phyloP scores from a whole-genome alignment of 495 filamentous ascomycete genomes.

The Aspergillus saccharolyticus region DNA sequence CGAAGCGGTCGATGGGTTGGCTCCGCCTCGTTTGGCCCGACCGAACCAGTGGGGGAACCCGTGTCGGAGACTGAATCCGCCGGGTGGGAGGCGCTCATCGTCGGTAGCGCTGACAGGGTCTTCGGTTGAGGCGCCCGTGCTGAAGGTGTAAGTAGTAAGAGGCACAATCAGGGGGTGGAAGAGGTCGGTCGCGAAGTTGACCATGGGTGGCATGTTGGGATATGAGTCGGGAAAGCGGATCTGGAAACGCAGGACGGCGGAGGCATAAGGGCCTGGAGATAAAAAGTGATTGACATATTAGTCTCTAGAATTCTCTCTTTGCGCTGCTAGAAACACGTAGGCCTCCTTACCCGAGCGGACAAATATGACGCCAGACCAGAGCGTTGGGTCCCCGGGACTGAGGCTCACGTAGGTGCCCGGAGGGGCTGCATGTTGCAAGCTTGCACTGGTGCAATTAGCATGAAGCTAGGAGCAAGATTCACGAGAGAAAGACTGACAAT shows the following conservation, averaged over 20 bases:
- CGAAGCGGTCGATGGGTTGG: constrained; percentile 24
- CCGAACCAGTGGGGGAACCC: constrained; percentile 89
- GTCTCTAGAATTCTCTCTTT: neutral
- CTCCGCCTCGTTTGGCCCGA: constrained; percentile 30
- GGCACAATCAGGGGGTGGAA: constrained; percentile 93
- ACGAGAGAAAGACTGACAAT: constrained; percentile 51
- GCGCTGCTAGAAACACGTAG: neutral
- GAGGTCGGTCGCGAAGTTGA: constrained; percentile 84
- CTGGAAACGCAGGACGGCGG: constrained; percentile 83
- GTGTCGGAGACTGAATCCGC: constrained; percentile 80
- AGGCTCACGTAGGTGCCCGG: constrained; percentile 81
- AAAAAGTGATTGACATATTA: neutral
- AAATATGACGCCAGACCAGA: constrained; percentile 89
- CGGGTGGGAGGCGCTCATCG: constrained; percentile 75
- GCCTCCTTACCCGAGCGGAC: constrained; percentile 67
- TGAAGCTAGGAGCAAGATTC: neutral
- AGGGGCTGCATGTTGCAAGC: constrained; percentile 73
- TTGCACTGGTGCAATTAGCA: constrained; percentile 51
- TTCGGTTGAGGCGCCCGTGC: constrained; percentile 60
- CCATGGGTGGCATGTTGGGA: constrained; percentile 70
- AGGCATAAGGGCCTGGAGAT: constrained; percentile 71
- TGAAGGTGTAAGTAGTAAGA: constrained; percentile 84
- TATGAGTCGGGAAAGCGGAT: constrained; percentile 81
- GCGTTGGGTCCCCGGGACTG: constrained; percentile 68
- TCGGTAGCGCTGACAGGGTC: constrained; percentile 77